These are phyloP conservation scores for Chalara sp. DNA, from an alignment of 2,329 filamentous ascomycete genomes.

Conservation along the genomic window DNA sequence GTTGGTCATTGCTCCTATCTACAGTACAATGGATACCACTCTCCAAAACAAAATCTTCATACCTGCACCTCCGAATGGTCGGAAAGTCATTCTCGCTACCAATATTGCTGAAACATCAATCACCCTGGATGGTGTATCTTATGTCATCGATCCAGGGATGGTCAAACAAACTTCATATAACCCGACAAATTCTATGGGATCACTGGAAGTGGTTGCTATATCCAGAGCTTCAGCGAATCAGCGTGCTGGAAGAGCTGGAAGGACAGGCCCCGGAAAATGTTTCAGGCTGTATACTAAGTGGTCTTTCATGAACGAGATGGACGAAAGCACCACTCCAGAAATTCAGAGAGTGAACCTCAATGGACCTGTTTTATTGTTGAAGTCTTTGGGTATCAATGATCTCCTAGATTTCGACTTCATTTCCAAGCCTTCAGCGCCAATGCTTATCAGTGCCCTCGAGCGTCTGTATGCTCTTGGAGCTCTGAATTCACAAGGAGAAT, in stretches of 20 bases:
- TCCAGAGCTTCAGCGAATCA: slow-evolving; percentile 91
- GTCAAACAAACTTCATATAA: slow-evolving; percentile 96
- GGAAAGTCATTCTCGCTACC: slow-evolving; percentile 90
- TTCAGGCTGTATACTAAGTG: slow-evolving; percentile 92
- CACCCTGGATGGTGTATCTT: slow-evolving; percentile 93
- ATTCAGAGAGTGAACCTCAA: slow-evolving; percentile 91
- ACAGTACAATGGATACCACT: slow-evolving; percentile 86
- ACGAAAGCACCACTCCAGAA: slow-evolving; percentile 86
- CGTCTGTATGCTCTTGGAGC: slow-evolving; percentile 90
- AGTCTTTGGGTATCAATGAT: slow-evolving; percentile 99
- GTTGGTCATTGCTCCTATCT: slow-evolving; percentile 87
- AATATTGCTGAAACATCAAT: slow-evolving; percentile 96
- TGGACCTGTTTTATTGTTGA: slow-evolving; percentile 92
- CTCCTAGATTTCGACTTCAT: slow-evolving; percentile 97
- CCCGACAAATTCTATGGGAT: slow-evolving; percentile 85
- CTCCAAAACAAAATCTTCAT: slow-evolving; percentile 92
- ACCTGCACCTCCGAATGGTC: slow-evolving; percentile 73
- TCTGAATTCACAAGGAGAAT: slow-evolving; percentile 77
- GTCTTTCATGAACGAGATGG: slow-evolving; percentile 90
- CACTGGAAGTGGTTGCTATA: slow-evolving; percentile 82
- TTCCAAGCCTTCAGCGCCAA: slow-evolving; percentile 96
- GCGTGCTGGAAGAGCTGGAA: slow-evolving; percentile 83
- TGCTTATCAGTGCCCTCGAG: slow-evolving; percentile 92
- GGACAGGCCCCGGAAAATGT: slow-evolving; percentile 86
- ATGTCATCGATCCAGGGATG: slow-evolving; percentile 92